Conservation (phyloP, 148 eudicot species). For the Amaranthus cruentus region DNA sequence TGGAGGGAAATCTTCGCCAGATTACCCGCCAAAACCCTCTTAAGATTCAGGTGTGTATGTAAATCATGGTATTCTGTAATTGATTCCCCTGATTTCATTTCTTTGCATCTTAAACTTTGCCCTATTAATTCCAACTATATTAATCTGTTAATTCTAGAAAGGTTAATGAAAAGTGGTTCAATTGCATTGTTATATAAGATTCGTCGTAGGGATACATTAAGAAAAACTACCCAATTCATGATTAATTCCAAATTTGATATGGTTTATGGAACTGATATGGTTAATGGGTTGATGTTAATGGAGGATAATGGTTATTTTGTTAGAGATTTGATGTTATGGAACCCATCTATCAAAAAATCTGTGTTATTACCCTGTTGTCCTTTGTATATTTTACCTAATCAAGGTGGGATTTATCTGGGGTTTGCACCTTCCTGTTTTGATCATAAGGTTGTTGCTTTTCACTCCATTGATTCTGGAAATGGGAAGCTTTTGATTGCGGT, state of each 20-base stretch:
- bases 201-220: background rate
- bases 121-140: background rate
- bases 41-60: constrained; percentile 13
- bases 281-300: background rate
- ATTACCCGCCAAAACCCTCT: background rate
- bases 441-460: background rate
- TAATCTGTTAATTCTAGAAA: background rate
- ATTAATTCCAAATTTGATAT: too few species aligned
- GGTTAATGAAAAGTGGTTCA: background rate
- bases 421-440: background rate
- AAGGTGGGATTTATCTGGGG: background rate
- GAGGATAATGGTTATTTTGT: too few species aligned
- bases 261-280: background rate
- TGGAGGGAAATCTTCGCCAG: background rate
- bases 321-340: background rate
- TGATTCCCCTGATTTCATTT: background rate
- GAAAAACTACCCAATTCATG: background rate
- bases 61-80: constrained; percentile 9
- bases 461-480: background rate
- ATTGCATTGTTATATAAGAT: background rate
- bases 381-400: too few species aligned
- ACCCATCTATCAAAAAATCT: background rate
- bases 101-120: background rate
- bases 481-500: background rate
- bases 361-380: background rate